A percentile compares a stretch with the other conserved stretches of the same genome.
Conservation (phyloP, 768 basidiomycete genomes). For the Grammothele lineata region DNA sequence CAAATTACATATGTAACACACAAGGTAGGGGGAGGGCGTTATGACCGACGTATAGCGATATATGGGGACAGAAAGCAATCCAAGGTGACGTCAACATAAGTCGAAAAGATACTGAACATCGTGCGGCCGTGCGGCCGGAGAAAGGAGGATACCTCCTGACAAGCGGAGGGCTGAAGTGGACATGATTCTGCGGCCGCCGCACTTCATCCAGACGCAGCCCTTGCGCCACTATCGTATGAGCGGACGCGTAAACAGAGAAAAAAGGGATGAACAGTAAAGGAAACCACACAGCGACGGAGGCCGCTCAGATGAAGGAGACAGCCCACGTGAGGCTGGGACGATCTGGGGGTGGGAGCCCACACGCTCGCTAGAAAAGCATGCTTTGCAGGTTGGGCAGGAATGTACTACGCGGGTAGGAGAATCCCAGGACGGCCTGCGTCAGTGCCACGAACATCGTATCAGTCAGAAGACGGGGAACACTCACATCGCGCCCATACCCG, state of each 20-base stretch:
- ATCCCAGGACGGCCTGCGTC: neutral
- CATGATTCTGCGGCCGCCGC: too few species aligned
- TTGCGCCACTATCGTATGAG: too few species aligned
- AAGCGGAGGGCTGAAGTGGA: too few species aligned
- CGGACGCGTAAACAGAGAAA: too few species aligned
- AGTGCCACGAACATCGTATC: neutral
- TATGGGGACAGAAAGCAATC: slow-evolving; percentile 17
- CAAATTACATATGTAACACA: slow-evolving; percentile 18
- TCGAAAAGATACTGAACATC: neutral
- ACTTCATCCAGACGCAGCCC: too few species aligned
- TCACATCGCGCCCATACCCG: slow-evolving; percentile 77
- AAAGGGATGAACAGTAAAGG: neutral
- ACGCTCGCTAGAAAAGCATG: slow-evolving; percentile 8
- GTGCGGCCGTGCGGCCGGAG: too few species aligned
- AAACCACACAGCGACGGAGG: neutral
- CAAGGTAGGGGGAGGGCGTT: slow-evolving; percentile 1
- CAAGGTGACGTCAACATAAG: neutral
- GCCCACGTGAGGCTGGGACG: neutral
- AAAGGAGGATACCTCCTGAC: neutral
- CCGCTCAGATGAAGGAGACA: neutral
- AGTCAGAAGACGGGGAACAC: slow-evolving; percentile 3
- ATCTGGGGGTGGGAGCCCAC: neutral
- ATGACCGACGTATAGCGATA: slow-evolving; percentile 11
- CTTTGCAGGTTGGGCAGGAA: slow-evolving; percentile 18
- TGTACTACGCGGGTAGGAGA: slow-evolving; percentile 4